Conservation (phyloP, 2,329 filamentous ascomycete species). For the Verticillium zaregamsianum region DNA sequence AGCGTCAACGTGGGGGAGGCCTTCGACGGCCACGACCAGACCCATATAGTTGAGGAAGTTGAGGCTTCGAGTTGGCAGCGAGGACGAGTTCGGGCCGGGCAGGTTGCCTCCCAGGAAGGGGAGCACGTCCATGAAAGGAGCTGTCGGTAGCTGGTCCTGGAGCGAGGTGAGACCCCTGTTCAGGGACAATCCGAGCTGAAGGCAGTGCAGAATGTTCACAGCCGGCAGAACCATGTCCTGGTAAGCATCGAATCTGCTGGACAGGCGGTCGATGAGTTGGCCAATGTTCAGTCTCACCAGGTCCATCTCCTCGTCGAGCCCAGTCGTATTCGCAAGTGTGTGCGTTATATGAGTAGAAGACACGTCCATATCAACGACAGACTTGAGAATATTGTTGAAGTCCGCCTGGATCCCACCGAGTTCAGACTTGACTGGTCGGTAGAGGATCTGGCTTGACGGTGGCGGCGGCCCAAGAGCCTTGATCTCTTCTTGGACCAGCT, state of each 20-base stretch:
- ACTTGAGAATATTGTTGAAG: constrained; percentile 70
- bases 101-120: constrained; percentile 52
- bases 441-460: constrained; percentile 60
- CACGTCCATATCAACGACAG: constrained; percentile 48
- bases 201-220: constrained; percentile 72
- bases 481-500: constrained; percentile 60
- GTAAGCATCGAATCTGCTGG: constrained; percentile 69
- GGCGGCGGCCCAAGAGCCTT: constrained; percentile 62
- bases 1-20: constrained; percentile 32
- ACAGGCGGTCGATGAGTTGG: constrained; percentile 67
- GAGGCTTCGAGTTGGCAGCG: constrained; percentile 17
- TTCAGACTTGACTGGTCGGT: constrained; percentile 65
- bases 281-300: constrained; percentile 54
- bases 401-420: constrained; percentile 74
- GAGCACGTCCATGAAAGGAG: constrained; percentile 34
- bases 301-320: constrained; percentile 38
- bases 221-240: constrained; percentile 79
- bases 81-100: constrained; percentile 21
- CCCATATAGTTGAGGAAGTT: constrained; percentile 49
- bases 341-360: constrained; percentile 30
- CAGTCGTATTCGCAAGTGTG: constrained; percentile 23
- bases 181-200: constrained; percentile 71
- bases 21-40: constrained; percentile 42
- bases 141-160: constrained; percentile 22
- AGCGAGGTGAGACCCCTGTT: constrained; percentile 38